Evolutionary conservation across 495 filamentous ascomycete genomes (phyloP).

Genomic region (Rhizodiscina lignyota): DNA sequence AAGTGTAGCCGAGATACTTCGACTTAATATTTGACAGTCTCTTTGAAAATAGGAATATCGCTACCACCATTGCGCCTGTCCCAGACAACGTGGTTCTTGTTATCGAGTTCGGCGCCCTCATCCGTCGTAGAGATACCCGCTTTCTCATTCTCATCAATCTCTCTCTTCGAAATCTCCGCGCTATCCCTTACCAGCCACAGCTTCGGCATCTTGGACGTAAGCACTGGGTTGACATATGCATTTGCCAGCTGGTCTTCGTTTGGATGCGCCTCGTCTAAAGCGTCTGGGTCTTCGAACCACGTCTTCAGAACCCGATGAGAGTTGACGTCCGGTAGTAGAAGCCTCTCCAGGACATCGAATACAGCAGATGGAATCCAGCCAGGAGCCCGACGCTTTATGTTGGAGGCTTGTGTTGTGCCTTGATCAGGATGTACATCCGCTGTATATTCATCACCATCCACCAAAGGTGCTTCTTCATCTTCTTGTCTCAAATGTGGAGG

Average conservation of each 20-base stretch:
- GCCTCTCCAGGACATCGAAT: conserved; percentile 13
- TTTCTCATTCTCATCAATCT: conserved; percentile 51
- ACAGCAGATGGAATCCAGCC: conserved; percentile 13
- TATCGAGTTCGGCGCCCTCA: conserved; percentile 64
- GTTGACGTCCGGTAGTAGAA: conserved; percentile 13
- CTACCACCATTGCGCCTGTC: conserved; percentile 47
- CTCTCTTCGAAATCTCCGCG: conserved; percentile 60
- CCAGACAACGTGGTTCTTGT: conserved; percentile 67
- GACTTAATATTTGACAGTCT: conserved; percentile 14
- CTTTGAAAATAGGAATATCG: conserved; percentile 63
- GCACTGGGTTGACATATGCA: conserved; percentile 64
- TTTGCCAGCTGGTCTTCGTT: conserved; percentile 21
- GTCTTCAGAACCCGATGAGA: conserved; percentile 10
- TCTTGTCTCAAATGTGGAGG: no score
- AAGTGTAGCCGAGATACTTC: no score
- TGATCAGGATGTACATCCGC: conserved; percentile 13
- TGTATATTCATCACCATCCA: no score
- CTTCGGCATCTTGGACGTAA: conserved; percentile 45
- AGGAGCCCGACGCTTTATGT: conserved; percentile 5
- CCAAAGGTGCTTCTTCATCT: no score
- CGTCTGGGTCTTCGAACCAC: conserved; percentile 11
- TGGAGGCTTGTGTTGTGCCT: no score
- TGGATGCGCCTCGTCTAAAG: conserved; percentile 3
- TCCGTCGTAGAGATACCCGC: conserved; percentile 64
- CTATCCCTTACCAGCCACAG: conserved; percentile 75